Evolutionary conservation across 163 green algal genomes (phyloP), one percentile per base, ranked within the genome.

Genomic region (Coccomyxa subellipsoidea): DNA sequence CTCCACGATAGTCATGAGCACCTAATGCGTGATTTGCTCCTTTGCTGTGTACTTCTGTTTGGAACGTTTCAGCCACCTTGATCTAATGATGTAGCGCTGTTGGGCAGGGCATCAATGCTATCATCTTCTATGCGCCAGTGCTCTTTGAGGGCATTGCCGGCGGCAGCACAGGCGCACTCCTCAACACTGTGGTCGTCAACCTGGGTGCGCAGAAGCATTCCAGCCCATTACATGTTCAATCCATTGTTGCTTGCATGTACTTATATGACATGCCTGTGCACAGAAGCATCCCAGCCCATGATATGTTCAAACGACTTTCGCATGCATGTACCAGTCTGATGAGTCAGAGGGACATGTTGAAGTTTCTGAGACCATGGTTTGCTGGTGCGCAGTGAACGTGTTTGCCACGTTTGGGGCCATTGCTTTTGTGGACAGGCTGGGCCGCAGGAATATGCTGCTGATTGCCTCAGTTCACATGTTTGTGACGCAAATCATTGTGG

Each of bases 121-220:
- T 95, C 81, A 94, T 95, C 84, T 96, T 95, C 82, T 96, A 94
- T 79, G 88, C 87, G 0, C 88, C 93, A 25, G 85, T 93, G 84
- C 86, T 97, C 10, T 95, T 97, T 82, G 81, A 90, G 80, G 87
- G 84, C 9, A 73, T 93, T 12, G 93, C 90, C 38, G 84, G 84
- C 10, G 87, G 86, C 27, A 73, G 85, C 29, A 84, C 83, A 10
- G 75, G 75, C 2, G 78, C 89, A 27, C 90, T 96, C 32, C 86
- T 94, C 2, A 90, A 90, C 77, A 88, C 90, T 5, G 89, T 96
- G n/a, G 94, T 96, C 82, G 92, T 94, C 38, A 69, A 80, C 38
- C 15, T 73, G 31, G 66, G 66, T 73, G 66, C 27, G 66, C 66
- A 73, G 4, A 5, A 3, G 66, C 66, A 32, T 34, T 66, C 47